phyloP scores from a whole-genome alignment of 441 rosid species.

The Gossypium schwendimanii region DNA sequence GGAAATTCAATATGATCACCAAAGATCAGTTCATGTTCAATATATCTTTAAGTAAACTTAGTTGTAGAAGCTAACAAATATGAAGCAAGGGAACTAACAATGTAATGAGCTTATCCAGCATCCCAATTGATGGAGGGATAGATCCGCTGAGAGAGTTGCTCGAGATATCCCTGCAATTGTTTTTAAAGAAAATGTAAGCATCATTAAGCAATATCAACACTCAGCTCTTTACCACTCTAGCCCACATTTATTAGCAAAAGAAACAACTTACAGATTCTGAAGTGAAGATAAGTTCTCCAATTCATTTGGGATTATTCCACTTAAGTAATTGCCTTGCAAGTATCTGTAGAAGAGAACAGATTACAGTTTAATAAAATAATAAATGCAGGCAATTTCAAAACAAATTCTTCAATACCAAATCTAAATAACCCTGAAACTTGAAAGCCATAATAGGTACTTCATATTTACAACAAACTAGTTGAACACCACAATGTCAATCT shows the following conservation, averaged over 20 bases:
- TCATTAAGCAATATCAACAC: slow-evolving; percentile 2
- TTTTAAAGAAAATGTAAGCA: not conserved
- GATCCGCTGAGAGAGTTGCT: slow-evolving; percentile 69
- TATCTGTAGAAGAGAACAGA: slow-evolving; percentile 41
- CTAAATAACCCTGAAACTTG: not conserved
- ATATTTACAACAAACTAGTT: not conserved
- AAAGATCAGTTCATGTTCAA: slow-evolving; percentile 10
- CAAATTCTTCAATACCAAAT: not conserved
- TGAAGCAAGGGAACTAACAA: slow-evolving; percentile 54
- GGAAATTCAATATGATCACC: slow-evolving; percentile 14
- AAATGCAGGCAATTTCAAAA: not conserved
- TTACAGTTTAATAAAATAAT: slow-evolving; percentile 4
- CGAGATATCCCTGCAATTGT: slow-evolving; percentile 63
- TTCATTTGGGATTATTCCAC: slow-evolving; percentile 73
- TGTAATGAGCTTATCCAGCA: slow-evolving; percentile 45
- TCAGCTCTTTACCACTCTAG: not conserved
- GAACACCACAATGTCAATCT: not conserved
- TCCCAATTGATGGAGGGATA: slow-evolving; percentile 77
- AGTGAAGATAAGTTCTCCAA: slow-evolving; percentile 70
- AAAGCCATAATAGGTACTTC: not conserved
- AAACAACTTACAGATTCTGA: slow-evolving; percentile 57
- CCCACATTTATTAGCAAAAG: slow-evolving; percentile 13
- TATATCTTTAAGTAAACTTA: not conserved
- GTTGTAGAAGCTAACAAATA: slow-evolving; percentile 2
- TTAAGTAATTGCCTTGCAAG: slow-evolving; percentile 86